Conservation (phyloP, 352 stramenopile species). For the Phytophthora multivora region DNA sequence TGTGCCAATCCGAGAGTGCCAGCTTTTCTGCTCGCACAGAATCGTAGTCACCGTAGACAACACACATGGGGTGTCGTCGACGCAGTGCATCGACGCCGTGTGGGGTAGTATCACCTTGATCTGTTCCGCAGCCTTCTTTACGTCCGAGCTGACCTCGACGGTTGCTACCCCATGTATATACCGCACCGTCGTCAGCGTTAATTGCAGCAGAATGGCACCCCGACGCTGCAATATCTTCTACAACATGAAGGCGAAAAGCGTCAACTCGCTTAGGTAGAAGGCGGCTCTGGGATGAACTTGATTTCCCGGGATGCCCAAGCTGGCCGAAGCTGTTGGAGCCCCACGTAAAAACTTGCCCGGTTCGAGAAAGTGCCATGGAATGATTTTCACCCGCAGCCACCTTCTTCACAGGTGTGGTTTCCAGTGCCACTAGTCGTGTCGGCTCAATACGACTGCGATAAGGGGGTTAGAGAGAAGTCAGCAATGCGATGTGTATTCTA, state of each 20-base stretch:
- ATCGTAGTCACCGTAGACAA: slow-evolving; percentile 66
- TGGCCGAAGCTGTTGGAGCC: slow-evolving; percentile 86
- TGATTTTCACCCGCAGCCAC: slow-evolving; percentile 84
- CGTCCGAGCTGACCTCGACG: slow-evolving; percentile 78
- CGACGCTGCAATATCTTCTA: slow-evolving; percentile 72
- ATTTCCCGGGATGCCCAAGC: slow-evolving; percentile 67
- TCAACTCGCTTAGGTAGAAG: slow-evolving; percentile 78
- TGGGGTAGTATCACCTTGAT: slow-evolving; percentile 63
- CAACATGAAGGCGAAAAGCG: slow-evolving; percentile 56
- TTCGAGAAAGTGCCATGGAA: slow-evolving; percentile 68
- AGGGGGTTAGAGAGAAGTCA: neutral
- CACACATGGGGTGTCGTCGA: slow-evolving; percentile 53
- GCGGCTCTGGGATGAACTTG: slow-evolving; percentile 53
- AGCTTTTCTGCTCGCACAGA: slow-evolving; percentile 46
- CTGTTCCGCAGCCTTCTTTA: slow-evolving; percentile 73
- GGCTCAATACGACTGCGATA: slow-evolving; percentile 68
- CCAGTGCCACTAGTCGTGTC: slow-evolving; percentile 45
- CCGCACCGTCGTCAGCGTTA: slow-evolving; percentile 36
- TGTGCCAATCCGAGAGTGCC: slow-evolving; percentile 77
- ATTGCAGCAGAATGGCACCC: slow-evolving; percentile 79
- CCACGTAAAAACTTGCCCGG: slow-evolving; percentile 80
- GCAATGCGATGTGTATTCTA: neutral
- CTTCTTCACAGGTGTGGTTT: slow-evolving; percentile 63
- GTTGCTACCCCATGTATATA: slow-evolving; percentile 87
- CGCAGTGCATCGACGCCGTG: slow-evolving; percentile 66